phyloP scores from a whole-genome alignment of 108 stramenopile genomes.

The Stephanodiscus triporus region DNA sequence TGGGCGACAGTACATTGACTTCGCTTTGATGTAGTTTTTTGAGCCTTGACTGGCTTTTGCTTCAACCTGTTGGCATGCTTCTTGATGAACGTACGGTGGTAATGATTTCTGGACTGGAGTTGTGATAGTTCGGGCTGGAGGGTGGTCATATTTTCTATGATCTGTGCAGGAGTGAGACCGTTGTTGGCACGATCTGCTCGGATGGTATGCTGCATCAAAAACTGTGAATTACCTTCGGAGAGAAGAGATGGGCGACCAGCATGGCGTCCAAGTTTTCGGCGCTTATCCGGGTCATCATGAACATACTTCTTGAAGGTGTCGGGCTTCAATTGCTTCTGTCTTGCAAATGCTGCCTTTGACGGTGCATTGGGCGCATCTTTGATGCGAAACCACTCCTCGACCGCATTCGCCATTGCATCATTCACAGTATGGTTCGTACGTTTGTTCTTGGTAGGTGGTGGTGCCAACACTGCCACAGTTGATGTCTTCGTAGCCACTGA shows the following conservation, averaged over 20 bases:
- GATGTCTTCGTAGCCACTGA: too few species aligned
- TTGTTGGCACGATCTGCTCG: constrained; percentile 15
- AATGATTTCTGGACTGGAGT: neutral
- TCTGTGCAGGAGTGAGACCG: neutral
- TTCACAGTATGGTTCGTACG: neutral
- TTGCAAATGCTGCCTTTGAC: constrained; percentile 4
- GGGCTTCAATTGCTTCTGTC: neutral
- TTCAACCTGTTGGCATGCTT: neutral
- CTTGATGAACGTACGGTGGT: neutral
- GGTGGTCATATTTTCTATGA: neutral
- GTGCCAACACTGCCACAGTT: too few species aligned
- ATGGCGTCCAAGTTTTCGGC: neutral
- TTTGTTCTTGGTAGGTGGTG: too few species aligned
- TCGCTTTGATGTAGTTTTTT: constrained; percentile 7
- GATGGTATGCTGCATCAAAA: constrained; percentile 2
- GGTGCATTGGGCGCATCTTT: neutral
- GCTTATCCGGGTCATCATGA: neutral
- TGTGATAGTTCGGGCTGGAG: constrained; percentile 3
- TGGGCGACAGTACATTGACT: constrained; percentile 1
- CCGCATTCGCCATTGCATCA: neutral
- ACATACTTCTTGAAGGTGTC: neutral
- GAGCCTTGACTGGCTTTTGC: constrained; percentile 7
- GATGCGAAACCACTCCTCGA: neutral
- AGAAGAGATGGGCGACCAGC: neutral
- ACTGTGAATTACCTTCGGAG: neutral